phyloP scores from a whole-genome alignment of 371 early-diverging fungal species.

The Mortierella sp. region DNA sequence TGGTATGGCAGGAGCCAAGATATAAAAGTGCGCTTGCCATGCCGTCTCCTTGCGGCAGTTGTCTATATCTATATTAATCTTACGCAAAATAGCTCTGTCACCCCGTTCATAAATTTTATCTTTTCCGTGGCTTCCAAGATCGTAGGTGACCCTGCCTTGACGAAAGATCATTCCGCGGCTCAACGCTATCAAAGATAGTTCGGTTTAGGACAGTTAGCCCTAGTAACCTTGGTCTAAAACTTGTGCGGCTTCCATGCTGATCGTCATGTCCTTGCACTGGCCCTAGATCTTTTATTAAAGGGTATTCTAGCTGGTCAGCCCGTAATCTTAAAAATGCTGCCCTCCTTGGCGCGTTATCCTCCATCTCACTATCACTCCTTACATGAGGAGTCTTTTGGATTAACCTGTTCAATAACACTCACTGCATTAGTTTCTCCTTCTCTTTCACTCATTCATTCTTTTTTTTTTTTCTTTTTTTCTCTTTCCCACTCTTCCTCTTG shows the following conservation, averaged over 20 bases:
- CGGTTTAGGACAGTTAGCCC: not conserved
- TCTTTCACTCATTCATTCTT: no score
- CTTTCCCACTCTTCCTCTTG: not conserved
- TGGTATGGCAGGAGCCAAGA: not conserved
- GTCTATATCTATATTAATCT: slow-evolving; percentile 6
- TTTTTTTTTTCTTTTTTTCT: no score
- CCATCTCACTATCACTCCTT: slow-evolving; percentile 3
- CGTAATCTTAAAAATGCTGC: not conserved
- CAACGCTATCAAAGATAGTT: not conserved
- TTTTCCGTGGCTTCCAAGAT: not conserved
- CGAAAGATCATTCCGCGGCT: not conserved
- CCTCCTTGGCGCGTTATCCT: not conserved
- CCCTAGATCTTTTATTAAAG: not conserved
- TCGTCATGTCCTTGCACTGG: not conserved
- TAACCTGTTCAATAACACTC: not conserved
- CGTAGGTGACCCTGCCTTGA: not conserved
- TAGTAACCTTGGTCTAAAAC: not conserved
- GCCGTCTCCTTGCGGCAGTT: not conserved
- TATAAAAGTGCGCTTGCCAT: not conserved
- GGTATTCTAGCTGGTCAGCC: not conserved
- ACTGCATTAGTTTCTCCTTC: not conserved
- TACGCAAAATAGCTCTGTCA: not conserved
- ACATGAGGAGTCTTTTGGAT: not conserved
- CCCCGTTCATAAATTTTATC: not conserved
- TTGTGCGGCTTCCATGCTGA: not conserved